A percentile compares a stretch with the other conserved stretches of the same genome.
These are phyloP conservation scores for Limonium bicolor DNA, from an alignment of 148 eudicot genomes.

Conservation along the genomic window DNA sequence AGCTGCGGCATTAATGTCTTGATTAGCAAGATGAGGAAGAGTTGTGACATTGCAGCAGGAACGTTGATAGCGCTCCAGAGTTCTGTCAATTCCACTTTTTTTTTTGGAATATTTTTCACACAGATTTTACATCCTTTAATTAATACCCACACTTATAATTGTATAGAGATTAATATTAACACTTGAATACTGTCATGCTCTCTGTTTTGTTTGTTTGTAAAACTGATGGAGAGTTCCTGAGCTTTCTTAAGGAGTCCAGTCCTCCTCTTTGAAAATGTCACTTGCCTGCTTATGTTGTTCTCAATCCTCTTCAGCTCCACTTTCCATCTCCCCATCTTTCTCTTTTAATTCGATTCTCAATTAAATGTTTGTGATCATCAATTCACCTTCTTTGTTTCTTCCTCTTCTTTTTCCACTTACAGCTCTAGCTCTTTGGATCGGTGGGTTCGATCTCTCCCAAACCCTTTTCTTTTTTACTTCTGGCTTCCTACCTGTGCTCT, in stretches of 20 bases:
- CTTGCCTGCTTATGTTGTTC: slow-evolving; percentile 5
- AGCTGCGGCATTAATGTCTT: not conserved
- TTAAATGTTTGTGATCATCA: no score
- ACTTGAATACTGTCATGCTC: not conserved
- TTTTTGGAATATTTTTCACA: not conserved
- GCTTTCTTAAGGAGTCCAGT: slow-evolving; percentile 5
- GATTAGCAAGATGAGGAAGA: not conserved
- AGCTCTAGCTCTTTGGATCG: no score
- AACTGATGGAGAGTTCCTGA: not conserved
- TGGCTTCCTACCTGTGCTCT: no score
- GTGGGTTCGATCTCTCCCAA: no score
- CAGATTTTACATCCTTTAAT: not conserved
- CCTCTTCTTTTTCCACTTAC: no score
- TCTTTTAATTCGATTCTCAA: no score
- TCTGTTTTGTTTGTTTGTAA: not conserved
- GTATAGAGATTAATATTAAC: not conserved
- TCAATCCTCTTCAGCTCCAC: slow-evolving; percentile 7
- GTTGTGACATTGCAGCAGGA: no score
- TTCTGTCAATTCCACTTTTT: not conserved
- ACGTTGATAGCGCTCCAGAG: slow-evolving; percentile 8
- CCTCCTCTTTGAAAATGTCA: slow-evolving; percentile 6
- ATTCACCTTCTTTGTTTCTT: no score
- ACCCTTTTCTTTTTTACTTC: no score
- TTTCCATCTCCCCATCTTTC: slow-evolving; percentile 6
- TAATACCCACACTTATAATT: not conserved